These are phyloP conservation scores for Seiridium cupressi DNA, from an alignment of 2,329 filamentous ascomycete species.

Conservation along the genomic window DNA sequence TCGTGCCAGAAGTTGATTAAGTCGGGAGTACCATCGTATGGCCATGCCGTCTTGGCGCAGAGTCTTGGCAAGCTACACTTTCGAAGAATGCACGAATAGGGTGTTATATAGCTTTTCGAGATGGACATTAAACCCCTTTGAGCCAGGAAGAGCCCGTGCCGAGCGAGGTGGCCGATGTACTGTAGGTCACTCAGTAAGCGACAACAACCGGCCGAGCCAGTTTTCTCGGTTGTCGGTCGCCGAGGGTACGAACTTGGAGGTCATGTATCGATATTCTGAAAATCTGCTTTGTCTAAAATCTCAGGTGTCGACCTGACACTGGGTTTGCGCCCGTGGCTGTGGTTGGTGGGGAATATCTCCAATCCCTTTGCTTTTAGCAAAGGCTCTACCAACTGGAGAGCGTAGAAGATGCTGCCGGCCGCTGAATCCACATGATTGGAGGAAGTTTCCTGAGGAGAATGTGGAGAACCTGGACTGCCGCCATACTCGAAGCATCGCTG, in stretches of 20 bases:
- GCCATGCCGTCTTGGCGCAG: background rate
- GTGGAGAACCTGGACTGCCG: background rate
- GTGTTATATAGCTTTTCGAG: background rate
- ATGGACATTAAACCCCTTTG: background rate
- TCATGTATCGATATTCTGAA: too few species aligned
- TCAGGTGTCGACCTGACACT: background rate
- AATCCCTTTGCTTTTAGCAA: background rate
- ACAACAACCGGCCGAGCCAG: too few species aligned
- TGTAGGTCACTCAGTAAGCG: too few species aligned
- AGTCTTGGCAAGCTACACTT: too few species aligned
- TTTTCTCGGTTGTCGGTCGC: too few species aligned
- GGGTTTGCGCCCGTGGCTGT: background rate
- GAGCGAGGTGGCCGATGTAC: background rate
- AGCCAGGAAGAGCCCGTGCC: background rate
- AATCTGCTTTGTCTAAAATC: too few species aligned
- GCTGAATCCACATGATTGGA: background rate
- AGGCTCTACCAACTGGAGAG: background rate
- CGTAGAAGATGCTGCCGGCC: background rate
- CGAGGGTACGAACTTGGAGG: too few species aligned
- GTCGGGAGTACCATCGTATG: background rate
- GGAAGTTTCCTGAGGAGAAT: background rate
- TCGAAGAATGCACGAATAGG: background rate
- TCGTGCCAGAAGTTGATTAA: background rate
- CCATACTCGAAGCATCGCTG: background rate
- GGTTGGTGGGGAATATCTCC: background rate